Base-by-base conservation (phyloP, 257 asterid genomes). In the Gentiana straminea region DNA sequence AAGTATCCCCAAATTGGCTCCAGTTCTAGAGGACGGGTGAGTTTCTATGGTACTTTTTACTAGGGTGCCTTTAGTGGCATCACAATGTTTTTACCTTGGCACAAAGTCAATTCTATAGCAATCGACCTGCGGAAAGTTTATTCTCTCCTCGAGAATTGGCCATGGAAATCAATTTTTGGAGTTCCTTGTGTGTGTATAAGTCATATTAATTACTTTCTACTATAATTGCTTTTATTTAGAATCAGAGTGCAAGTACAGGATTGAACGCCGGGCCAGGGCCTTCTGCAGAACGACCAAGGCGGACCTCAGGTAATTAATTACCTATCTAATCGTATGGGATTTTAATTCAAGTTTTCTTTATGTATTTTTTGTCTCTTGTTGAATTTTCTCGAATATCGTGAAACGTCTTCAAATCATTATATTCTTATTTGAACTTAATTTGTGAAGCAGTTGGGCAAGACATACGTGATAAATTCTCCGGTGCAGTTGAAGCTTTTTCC, bases 1-100 rank as follows among this genome's bases (percentile, higher is more conserved):
- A 90, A 90, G 81, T 80, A 86, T 78, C 98, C 98, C 63, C 98
- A 84, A 76, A 82, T 86, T 56, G 94, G 94, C 64, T 61, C 95
- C 33, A 79, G 91, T 65, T 84, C 98, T 56, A 74, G 89, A 81
- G 72, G 84, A 37, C 79, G 94, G 77, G 98, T 82, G 55, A 49
- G 81, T 73, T 59, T 60, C 64, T 60, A 38, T 59, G 44, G 9
- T 32, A 41, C 33, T 56, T 45, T 37, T 24, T 24, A 24, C 24
- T 24, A 24, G 24, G 24, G 24, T 24, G 24, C 24, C 1, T 24
- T 24, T 24, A 24, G 24, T 24, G 24, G 24, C 24, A 24, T 24
- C 24, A 24, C 24, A 24, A 24, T 24, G 24, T 24, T 24, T 24
- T 24, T 24, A 24, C 24, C 24, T 24, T 24, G 24, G 24, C 24